Percentiles rank a stretch among this genome's conserved stretches.
Conservation (phyloP, 768 basidiomycete genomes). For the Tephrocybe sp. region DNA sequence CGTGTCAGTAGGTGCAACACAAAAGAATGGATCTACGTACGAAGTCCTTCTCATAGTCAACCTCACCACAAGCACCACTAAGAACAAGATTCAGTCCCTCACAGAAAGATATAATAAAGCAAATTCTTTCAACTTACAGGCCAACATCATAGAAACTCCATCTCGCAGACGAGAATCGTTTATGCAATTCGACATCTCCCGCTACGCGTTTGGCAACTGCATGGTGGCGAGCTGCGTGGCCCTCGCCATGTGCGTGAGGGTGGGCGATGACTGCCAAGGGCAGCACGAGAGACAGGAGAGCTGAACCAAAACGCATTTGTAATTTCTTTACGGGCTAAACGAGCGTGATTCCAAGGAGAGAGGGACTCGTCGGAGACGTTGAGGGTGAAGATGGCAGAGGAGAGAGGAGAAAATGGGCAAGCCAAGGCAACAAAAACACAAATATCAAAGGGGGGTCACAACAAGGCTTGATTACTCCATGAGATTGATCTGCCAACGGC, state of each 20-base stretch:
- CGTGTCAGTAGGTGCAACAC: background rate
- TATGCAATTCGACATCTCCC: constrained; percentile 37
- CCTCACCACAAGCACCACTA: constrained; percentile 57
- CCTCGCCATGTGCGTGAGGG: constrained; percentile 21
- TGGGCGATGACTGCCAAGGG: constrained; percentile 34
- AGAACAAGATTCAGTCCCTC: background rate
- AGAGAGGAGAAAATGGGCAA: constrained; percentile 5
- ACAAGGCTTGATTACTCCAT: constrained; percentile 8
- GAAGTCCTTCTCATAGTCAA: constrained; percentile 38
- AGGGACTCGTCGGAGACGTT: constrained; percentile 2
- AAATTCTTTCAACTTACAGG: constrained; percentile 31
- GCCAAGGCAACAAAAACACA: constrained; percentile 4
- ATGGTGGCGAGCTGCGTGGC: constrained; percentile 38
- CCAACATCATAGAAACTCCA: constrained; percentile 60
- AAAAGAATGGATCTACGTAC: constrained; percentile 28
- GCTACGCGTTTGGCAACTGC: constrained; percentile 47
- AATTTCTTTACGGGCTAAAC: constrained; percentile 13
- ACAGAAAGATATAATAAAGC: background rate
- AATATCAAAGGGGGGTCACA: background rate
- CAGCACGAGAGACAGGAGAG: constrained; percentile 29
- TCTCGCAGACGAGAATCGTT: constrained; percentile 36
- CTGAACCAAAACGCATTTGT: constrained; percentile 26
- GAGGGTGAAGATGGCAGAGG: background rate
- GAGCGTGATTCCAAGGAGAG: constrained; percentile 17
- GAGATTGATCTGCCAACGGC: background rate